Base-by-base conservation (phyloP, 2,329 filamentous ascomycete genomes). In the Diaporthe australafricana region DNA sequence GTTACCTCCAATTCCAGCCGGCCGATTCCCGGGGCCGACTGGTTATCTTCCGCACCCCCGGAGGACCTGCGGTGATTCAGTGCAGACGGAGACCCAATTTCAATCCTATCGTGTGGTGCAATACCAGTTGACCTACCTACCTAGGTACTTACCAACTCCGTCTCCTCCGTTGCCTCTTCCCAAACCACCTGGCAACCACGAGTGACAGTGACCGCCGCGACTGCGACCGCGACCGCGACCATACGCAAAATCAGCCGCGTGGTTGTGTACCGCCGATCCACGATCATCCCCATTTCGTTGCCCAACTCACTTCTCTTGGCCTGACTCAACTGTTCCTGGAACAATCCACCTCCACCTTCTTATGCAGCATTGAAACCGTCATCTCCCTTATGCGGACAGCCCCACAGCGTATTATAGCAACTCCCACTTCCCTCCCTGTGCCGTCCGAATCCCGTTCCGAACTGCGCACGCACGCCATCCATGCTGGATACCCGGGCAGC, bases 251-350 rank as follows among this genome's bases (percentile, higher is more conserved):
- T 27, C 47, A 50, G 42, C 12, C 60, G 45, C 45, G 17, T 65
- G 20, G 5, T 65, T 25, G 30, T 50, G 30, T 38, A 2, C 45
- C 45, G 60, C 60, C 45, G 57, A 60, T 60, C 68, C n/a, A 20
- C 68, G 68, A 55, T 25, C 68, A 72, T 72, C 71, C 57, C 71
- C 68, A 72, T 72, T 45, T 70, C 70, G 45, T 70, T 66, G 32
- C 50, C 38, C 45, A 52, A 48, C 42, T 60, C 2, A 42, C 67
- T 32, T 65, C 7, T 66, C 27, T 67, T 67, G 47, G 48, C 50
- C 57, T 67, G 60, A 55, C 62, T 67, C 69, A 50, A 71, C 53
- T 57, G 45, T 55, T 57, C 62, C 47, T 48, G 48, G 57, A 20
- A 35, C 56, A 40, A 48, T 27, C 30, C 60, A 56, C 57, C 50